phyloP scores from a whole-genome alignment of 495 filamentous ascomycete genomes.

The Penicillium subrubescens region DNA sequence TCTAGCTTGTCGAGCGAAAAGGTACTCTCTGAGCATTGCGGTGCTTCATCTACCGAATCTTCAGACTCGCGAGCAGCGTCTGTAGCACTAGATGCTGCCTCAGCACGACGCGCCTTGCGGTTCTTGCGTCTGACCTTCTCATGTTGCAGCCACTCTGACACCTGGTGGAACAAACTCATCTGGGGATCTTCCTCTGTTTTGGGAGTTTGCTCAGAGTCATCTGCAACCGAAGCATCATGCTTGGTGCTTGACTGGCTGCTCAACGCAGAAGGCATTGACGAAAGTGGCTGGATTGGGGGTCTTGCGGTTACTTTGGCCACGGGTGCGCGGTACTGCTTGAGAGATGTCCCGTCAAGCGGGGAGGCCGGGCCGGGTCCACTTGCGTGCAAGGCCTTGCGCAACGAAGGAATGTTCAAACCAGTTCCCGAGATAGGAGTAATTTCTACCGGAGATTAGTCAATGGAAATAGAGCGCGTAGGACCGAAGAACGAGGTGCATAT shows the following conservation, averaged over 20 bases:
- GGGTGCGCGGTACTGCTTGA: constrained; percentile 33
- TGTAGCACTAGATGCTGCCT: constrained; percentile 26
- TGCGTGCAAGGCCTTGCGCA: constrained; percentile 28
- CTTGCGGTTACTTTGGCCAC: constrained; percentile 32
- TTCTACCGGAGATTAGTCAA: constrained; percentile 34
- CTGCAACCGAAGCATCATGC: constrained; percentile 23
- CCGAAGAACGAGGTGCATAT: constrained; percentile 6
- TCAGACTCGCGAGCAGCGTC: constrained; percentile 29
- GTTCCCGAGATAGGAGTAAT: constrained; percentile 32
- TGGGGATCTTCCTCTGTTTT: constrained; percentile 40
- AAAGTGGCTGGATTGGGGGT: constrained; percentile 23
- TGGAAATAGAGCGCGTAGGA: constrained; percentile 4
- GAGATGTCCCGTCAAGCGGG: constrained; percentile 25
- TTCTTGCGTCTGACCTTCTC: constrained; percentile 68
- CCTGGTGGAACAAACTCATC: constrained; percentile 62
- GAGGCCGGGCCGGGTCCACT: constrained; percentile 27
- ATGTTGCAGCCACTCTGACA: constrained; percentile 76
- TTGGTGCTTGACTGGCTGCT: constrained; percentile 33
- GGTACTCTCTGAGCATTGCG: constrained; percentile 55
- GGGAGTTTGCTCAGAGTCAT: constrained; percentile 30
- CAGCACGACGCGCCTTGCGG: constrained; percentile 41
- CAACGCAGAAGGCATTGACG: constrained; percentile 31
- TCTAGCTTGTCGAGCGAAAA: constrained; percentile 70
- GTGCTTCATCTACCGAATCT: constrained; percentile 30
- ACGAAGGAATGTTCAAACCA: constrained; percentile 29